Percentiles rank a stretch among this genome's conserved stretches.
These are phyloP conservation scores for Rhytidhysteron rufulum DNA, from an alignment of 2,329 filamentous ascomycete species.

Conservation along the genomic window DNA sequence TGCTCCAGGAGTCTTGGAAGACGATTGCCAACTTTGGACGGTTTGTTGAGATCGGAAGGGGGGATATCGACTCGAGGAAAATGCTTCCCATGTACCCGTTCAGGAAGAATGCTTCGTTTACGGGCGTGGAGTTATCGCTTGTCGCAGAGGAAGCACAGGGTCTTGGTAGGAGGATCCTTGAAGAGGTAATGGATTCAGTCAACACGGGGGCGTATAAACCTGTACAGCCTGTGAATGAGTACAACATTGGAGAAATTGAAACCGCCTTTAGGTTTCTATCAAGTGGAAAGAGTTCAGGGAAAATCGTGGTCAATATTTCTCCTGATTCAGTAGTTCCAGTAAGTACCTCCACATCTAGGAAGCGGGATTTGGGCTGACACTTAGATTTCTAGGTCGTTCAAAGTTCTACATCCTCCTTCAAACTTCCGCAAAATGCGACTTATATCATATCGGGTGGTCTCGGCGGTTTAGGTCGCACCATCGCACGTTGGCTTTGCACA, in stretches of 20 bases:
- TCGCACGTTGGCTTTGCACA: conserved; percentile 6
- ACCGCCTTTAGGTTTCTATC: conserved; percentile 7
- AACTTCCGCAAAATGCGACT: conserved; percentile 7
- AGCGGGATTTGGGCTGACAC: conserved; percentile 8
- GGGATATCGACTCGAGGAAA: background rate
- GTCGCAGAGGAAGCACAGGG: background rate
- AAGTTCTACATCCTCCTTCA: conserved; percentile 9
- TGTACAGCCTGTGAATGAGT: background rate
- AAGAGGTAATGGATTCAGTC: background rate
- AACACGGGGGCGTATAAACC: background rate
- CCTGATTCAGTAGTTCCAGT: background rate
- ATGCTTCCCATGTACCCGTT: background rate
- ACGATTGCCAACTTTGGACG: conserved; percentile 19
- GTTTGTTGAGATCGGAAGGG: conserved; percentile 14
- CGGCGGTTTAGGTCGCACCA: background rate
- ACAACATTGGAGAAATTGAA: background rate
- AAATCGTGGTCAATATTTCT: conserved; percentile 5
- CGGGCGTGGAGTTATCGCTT: background rate
- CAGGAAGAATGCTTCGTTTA: conserved; percentile 1
- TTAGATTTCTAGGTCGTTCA: conserved; percentile 5
- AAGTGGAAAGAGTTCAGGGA: conserved; percentile 7
- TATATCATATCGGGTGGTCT: background rate
- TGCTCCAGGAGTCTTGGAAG: conserved; percentile 14
- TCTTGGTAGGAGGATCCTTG: background rate
- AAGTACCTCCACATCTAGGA: background rate